phyloP scores from a whole-genome alignment of 2,329 filamentous ascomycete genomes.

The Metarhizium album region DNA sequence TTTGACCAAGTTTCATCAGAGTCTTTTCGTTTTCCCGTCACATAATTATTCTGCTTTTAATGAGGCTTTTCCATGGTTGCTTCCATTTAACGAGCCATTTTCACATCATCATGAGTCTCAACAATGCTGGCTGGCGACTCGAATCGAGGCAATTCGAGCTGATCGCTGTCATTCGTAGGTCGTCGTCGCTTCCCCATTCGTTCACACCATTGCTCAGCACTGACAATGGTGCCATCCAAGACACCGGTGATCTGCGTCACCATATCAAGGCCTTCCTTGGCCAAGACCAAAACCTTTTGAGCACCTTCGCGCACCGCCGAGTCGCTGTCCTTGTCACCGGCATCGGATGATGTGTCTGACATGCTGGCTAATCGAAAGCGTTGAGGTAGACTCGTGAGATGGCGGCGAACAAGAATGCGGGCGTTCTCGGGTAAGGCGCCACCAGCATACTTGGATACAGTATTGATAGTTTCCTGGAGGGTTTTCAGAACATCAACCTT shows the following conservation, averaged over 20 bases:
- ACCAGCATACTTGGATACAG: conserved; percentile 84
- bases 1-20: no score
- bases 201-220: conserved; percentile 86
- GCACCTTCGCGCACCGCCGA: conserved; percentile 42
- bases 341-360: conserved; percentile 17
- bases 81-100: conserved; percentile 10
- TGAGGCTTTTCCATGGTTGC: background rate
- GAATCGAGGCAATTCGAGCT: conserved; percentile 1
- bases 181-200: conserved; percentile 45
- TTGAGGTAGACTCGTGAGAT: conserved; percentile 75
- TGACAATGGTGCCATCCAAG: conserved; percentile 78
- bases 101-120: conserved; percentile 13
- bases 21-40: background rate
- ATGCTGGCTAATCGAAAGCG: conserved; percentile 67
- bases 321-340: conserved; percentile 23
- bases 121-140: background rate
- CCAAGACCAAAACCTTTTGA: conserved; percentile 72
- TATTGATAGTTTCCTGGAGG: conserved; percentile 70
- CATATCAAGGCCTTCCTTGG: conserved; percentile 87
- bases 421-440: conserved; percentile 86
- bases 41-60: background rate
- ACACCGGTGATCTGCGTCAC: conserved; percentile 84
- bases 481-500: conserved; percentile 65
- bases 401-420: conserved; percentile 66
- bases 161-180: conserved; percentile 17